Conservation (phyloP, 192 early-diverging fungal species). For the Backusella morwellensis region DNA sequence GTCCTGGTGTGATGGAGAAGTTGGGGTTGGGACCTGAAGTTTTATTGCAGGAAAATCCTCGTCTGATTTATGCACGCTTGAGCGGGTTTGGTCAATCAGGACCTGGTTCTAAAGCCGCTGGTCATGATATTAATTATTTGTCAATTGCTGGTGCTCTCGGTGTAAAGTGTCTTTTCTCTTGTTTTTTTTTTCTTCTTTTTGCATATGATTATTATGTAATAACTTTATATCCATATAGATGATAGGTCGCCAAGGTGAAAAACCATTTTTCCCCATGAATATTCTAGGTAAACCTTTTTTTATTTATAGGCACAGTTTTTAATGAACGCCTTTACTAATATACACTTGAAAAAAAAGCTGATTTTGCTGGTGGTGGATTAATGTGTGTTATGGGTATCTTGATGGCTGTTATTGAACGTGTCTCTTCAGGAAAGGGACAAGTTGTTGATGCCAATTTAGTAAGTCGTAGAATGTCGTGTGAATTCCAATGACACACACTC, state of each 20-base stretch:
- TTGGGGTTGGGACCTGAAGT: constrained; percentile 62
- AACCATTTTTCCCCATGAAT: constrained; percentile 47
- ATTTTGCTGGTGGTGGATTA: constrained; percentile 69
- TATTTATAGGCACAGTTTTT: background rate
- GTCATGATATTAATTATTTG: constrained; percentile 70
- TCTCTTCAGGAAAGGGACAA: constrained; percentile 59
- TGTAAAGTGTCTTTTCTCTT: constrained; percentile 21
- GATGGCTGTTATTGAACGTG: constrained; percentile 59
- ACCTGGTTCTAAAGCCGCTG: constrained; percentile 48
- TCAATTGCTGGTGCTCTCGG: constrained; percentile 61
- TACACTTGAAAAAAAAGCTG: constrained; percentile 35
- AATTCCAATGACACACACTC: background rate
- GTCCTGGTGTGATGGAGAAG: constrained; percentile 68
- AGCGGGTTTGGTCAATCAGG: constrained; percentile 70
- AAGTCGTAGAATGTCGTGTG: background rate
- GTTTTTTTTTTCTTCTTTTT: background rate
- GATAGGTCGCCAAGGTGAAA: constrained; percentile 42
- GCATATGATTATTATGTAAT: constrained; percentile 8
- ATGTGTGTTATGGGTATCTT: constrained; percentile 64
- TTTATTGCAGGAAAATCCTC: constrained; percentile 51
- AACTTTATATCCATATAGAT: constrained; percentile 27
- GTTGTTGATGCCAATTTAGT: constrained; percentile 62
- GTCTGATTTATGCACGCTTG: constrained; percentile 58
- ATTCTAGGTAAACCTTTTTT: constrained; percentile 16
- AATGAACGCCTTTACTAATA: background rate